phyloP scores from a whole-genome alignment of 1,284 basidiomycete genomes.

The Stygiomarasmius scandens region DNA sequence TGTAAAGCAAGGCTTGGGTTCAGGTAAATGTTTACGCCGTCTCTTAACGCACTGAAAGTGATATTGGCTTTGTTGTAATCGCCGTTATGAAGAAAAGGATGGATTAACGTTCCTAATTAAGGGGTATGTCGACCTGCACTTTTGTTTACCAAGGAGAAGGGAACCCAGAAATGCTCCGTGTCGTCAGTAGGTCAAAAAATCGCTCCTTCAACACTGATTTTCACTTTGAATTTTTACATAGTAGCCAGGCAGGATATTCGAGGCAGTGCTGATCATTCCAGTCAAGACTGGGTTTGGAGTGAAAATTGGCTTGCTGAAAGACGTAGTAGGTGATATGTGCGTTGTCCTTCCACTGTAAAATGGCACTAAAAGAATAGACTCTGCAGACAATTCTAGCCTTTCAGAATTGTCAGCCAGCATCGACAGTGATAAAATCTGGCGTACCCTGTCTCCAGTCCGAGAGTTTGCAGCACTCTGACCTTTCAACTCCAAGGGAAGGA shows the following conservation, averaged over 20 bases:
- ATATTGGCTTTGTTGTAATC: conserved; percentile 31
- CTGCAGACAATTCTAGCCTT: conserved; percentile 3
- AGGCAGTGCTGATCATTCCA: conserved; percentile 43
- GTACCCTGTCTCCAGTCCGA: conserved; percentile 54
- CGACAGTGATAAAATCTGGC: no score
- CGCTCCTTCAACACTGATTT: no score
- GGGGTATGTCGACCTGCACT: conserved; percentile 26
- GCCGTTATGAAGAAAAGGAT: conserved; percentile 56
- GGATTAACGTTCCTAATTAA: conserved; percentile 72
- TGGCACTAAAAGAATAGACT: conserved; percentile 1
- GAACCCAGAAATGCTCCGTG: conserved; percentile 60
- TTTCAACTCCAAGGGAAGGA: conserved; percentile 57
- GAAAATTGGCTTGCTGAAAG: no score
- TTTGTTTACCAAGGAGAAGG: conserved; percentile 37
- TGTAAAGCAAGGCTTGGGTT: conserved; percentile 67
- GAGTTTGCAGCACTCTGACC: conserved; percentile 53
- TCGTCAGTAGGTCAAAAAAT: conserved; percentile 55
- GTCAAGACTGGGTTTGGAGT: no score
- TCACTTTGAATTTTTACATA: no score
- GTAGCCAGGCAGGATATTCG: conserved; percentile 41
- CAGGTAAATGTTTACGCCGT: conserved; percentile 29
- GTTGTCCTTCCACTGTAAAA: conserved; percentile 4
- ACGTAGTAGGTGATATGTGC: no score
- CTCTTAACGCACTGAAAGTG: not conserved
- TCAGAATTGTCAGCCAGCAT: no score